Base-by-base conservation (phyloP, 1,284 basidiomycete species). In the Fomitopsis palustris region DNA sequence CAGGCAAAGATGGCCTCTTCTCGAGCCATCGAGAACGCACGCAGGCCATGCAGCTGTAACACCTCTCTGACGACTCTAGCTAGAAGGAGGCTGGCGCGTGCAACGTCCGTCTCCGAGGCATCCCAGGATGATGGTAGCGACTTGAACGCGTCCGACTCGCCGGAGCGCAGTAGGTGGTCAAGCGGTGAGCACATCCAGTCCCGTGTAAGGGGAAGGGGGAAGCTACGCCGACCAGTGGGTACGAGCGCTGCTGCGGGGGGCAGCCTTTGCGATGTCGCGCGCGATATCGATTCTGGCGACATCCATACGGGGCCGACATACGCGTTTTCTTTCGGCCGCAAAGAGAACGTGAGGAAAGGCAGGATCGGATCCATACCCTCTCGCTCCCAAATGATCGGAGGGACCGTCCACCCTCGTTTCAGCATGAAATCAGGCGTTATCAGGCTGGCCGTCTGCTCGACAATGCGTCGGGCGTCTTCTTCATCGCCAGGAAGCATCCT, bases 131-230 rank as follows among this genome's bases (percentile, higher is more conserved):
- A 65, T 1, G 93, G 92, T 1, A 93, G 76, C n/a, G 74, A 72
- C 53, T 82, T 80, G 73, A 95, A 88, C 1, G 92, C 88, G 0
- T 80, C 74, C 0, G 92, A 93, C 9, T 85, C 83, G 4, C 88
- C 88, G 0, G 92, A 94, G 7, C 87, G 85, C 16, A 98, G 77
- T 7, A 98, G 83, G 65, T 96, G 91, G 66, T 94, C 84, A 5
- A 98, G 72, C 0, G 94, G 85, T 0, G 80, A 74, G 56, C 91
- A 78, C 1, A 84, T 72, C 93, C 95, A 98, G 69, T 93, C 90
- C 4, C 74, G 72, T 0, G 77, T 64, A 1, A 95, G 72, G 0
- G 95, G 92, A 10, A 96, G 80, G 0, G 88, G 82, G 43, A 67
- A 69, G 57, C 64, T 27, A 61, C 67, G 65, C 59, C 61, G 55